These are phyloP conservation scores for Podaxis sp. DNA, from an alignment of 768 basidiomycete species.

Conservation along the genomic window DNA sequence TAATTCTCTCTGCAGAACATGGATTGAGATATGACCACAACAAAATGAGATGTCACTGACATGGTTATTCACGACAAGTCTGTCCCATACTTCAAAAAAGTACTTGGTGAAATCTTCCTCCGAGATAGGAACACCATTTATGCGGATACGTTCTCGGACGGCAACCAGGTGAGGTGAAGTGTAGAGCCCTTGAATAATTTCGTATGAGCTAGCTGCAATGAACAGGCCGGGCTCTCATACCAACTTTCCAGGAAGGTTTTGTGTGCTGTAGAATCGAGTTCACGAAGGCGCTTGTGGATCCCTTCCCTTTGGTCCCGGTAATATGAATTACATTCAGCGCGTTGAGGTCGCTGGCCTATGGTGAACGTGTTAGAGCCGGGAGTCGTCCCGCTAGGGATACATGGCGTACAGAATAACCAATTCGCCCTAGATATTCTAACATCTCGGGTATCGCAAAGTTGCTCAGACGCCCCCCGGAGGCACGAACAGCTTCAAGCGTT, in stretches of 20 bases:
- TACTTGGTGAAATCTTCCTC: constrained; percentile 87
- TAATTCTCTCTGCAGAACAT: constrained; percentile 39
- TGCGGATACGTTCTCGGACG: constrained; percentile 92
- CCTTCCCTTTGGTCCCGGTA: constrained; percentile 98
- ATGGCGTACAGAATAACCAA: constrained; percentile 77
- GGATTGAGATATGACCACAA: constrained; percentile 4
- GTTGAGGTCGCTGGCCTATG: constrained; percentile 81
- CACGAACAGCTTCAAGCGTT: constrained; percentile 80
- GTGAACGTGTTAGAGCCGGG: constrained; percentile 18
- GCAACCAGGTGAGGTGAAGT: constrained; percentile 97
- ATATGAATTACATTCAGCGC: constrained; percentile 91
- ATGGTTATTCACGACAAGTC: constrained; percentile 57
- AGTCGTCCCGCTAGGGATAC: constrained; percentile 1
- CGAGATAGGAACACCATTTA: constrained; percentile 87
- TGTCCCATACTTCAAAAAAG: constrained; percentile 97
- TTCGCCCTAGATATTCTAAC: constrained; percentile 82
- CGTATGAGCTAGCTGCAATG: background rate
- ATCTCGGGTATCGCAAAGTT: constrained; percentile 82
- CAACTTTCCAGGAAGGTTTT: constrained; percentile 79
- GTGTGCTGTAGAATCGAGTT: constrained; percentile 80
- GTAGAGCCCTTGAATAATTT: constrained; percentile 67
- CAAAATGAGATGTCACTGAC: constrained; percentile 37
- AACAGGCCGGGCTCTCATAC: constrained; percentile 40
- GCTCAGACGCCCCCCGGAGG: constrained; percentile 60
- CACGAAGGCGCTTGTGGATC: constrained; percentile 92